A percentile compares a stretch with the other conserved stretches of the same genome.
phyloP scores from a whole-genome alignment of 345 rosid genomes.

The Salix dunnii region DNA sequence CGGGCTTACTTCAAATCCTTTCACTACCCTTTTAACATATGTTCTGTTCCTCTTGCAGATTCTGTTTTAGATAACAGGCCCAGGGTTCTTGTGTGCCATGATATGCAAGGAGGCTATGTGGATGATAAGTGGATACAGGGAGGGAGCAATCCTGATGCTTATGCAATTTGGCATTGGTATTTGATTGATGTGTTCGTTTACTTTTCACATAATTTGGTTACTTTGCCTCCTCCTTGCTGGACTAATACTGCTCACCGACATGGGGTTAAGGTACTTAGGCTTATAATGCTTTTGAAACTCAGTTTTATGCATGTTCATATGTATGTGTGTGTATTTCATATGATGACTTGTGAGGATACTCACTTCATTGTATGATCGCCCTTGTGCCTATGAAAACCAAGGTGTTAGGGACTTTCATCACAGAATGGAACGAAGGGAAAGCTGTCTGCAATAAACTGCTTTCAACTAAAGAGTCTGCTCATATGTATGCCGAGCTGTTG shows the following conservation, averaged over 20 bases:
- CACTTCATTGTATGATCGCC: background rate
- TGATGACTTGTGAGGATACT: too few relatives aligned
- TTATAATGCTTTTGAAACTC: background rate
- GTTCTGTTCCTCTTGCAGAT: constrained; percentile 49
- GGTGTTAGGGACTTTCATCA: constrained; percentile 88
- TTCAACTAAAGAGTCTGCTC: constrained; percentile 64
- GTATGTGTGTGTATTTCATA: background rate
- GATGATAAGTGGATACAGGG: constrained; percentile 96
- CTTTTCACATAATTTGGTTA: constrained; percentile 68
- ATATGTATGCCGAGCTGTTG: constrained; percentile 62
- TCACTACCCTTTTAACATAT: constrained; percentile 68
- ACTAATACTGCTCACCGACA: constrained; percentile 83
- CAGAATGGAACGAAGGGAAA: constrained; percentile 76
- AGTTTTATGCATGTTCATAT: too few relatives aligned
- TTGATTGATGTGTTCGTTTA: constrained; percentile 82
- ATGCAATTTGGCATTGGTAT: constrained; percentile 87
- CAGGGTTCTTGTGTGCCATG: constrained; percentile 79
- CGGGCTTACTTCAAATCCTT: constrained; percentile 69
- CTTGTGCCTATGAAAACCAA: constrained; percentile 30
- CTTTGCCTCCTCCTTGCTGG: constrained; percentile 94
- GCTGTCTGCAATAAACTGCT: constrained; percentile 51
- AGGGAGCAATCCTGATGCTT: constrained; percentile 56
- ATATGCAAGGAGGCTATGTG: constrained; percentile 66
- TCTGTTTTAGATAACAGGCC: constrained; percentile 39
- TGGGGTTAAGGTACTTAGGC: constrained; percentile 63